Percentiles rank a stretch among this genome's conserved stretches.
Conservation (phyloP, 495 filamentous ascomycete species). For the Penicillium samsonianum region DNA sequence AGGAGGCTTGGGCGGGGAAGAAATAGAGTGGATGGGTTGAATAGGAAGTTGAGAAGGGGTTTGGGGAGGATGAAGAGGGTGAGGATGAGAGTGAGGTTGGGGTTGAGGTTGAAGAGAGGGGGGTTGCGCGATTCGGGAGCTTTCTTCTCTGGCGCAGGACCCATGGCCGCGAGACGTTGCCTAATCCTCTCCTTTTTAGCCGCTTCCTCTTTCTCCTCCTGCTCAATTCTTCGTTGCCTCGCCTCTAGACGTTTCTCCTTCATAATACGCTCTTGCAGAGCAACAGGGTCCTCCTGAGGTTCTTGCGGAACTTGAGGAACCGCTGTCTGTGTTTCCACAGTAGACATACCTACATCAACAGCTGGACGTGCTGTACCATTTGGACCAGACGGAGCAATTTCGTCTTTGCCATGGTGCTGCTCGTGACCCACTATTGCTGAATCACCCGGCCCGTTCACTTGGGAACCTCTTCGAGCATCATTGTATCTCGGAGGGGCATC, state of each 20-base stretch:
- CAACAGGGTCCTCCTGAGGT: conserved; percentile 59
- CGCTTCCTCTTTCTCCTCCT: conserved; percentile 79
- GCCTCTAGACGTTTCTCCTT: conserved; percentile 74
- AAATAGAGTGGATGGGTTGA: conserved; percentile 25
- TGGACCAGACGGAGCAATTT: conserved; percentile 26
- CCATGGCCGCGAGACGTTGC: conserved; percentile 78
- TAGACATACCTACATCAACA: conserved; percentile 46
- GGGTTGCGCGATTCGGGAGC: conserved; percentile 34
- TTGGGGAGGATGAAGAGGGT: conserved; percentile 5
- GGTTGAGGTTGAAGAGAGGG: conserved; percentile 22
- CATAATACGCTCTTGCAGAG: conserved; percentile 82
- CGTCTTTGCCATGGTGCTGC: conserved; percentile 27
- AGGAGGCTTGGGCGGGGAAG: conserved; percentile 55
- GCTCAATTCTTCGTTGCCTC: conserved; percentile 73
- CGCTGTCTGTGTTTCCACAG: conserved; percentile 37
- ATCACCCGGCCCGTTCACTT: conserved; percentile 44
- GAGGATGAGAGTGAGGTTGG: conserved; percentile 7
- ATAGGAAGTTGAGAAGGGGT: conserved; percentile 11
- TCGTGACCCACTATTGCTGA: conserved; percentile 33
- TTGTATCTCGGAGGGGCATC: conserved; percentile 49
- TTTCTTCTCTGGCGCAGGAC: conserved; percentile 59
- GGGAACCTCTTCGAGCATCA: conserved; percentile 49
- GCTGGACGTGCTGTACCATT: conserved; percentile 53
- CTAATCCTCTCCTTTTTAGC: conserved; percentile 79
- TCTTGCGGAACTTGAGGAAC: conserved; percentile 31